These are phyloP conservation scores for Rhodofomes roseus DNA, from an alignment of 1,284 basidiomycete species.

Conservation along the genomic window DNA sequence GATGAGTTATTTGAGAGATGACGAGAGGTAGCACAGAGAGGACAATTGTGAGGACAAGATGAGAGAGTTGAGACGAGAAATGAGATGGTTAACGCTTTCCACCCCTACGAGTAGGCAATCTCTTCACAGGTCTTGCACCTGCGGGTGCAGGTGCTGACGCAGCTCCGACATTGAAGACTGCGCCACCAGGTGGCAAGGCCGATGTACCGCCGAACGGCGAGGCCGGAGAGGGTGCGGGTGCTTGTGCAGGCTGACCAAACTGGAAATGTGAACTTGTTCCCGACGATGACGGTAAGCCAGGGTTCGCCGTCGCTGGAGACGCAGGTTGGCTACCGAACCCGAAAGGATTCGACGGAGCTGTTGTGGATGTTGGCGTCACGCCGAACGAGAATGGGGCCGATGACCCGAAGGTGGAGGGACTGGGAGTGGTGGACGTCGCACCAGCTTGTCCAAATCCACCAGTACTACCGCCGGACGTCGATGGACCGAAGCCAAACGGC, in stretches of 20 bases:
- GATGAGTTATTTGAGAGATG: not conserved
- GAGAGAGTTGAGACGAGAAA: not conserved
- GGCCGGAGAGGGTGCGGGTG: slow-evolving; percentile 16
- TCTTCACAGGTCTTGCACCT: slow-evolving; percentile 25
- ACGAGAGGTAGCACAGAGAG: not conserved
- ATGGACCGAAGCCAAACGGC: slow-evolving; percentile 22
- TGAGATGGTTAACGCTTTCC: slow-evolving; percentile 21
- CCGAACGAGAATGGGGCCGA: slow-evolving; percentile 23
- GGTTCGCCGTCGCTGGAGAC: slow-evolving; percentile 28
- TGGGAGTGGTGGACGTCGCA: slow-evolving; percentile 17
- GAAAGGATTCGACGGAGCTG: slow-evolving; percentile 29
- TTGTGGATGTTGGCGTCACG: slow-evolving; percentile 21
- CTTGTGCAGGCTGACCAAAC: slow-evolving; percentile 23
- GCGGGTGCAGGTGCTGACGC: slow-evolving; percentile 22
- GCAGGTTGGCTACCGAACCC: slow-evolving; percentile 27
- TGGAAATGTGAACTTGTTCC: slow-evolving; percentile 22
- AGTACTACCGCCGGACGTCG: slow-evolving; percentile 6
- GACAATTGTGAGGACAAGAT: not conserved
- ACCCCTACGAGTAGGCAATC: slow-evolving; percentile 29
- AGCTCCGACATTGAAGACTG: slow-evolving; percentile 32
- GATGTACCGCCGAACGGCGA: slow-evolving; percentile 25
- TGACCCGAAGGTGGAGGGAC: slow-evolving; percentile 27
- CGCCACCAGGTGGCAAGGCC: slow-evolving; percentile 19
- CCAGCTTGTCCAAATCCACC: slow-evolving; percentile 27
- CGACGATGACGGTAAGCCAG: slow-evolving; percentile 26